Percentiles rank a stretch among this genome's conserved stretches.
Conservation (phyloP, 768 basidiomycete species). For the Coprinellus aureogranulatus region DNA sequence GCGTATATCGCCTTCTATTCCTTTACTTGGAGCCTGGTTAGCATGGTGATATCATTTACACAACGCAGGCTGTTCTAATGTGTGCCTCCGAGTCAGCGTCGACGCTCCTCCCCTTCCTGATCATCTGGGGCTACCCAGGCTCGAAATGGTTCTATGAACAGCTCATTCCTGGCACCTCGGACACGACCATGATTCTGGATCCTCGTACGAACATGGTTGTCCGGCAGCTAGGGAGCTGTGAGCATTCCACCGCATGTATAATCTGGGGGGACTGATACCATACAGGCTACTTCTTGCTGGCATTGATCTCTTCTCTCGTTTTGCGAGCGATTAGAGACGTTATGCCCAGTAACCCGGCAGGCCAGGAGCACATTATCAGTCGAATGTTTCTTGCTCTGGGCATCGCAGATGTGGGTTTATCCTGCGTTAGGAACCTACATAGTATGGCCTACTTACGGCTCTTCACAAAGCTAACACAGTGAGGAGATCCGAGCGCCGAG, state of each 20-base stretch:
- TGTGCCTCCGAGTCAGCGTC: constrained; percentile 25
- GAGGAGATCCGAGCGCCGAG: background rate
- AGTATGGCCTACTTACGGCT: background rate
- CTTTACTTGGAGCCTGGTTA: constrained; percentile 65
- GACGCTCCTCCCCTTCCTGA: constrained; percentile 34
- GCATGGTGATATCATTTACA: constrained; percentile 8
- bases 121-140: constrained; percentile 56
- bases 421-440: background rate
- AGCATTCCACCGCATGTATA: constrained; percentile 13
- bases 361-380: constrained; percentile 69
- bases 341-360: constrained; percentile 50
- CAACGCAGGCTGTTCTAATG: background rate
- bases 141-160: constrained; percentile 66
- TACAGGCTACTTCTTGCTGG: constrained; percentile 45
- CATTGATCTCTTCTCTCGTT: constrained; percentile 62
- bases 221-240: constrained; percentile 69
- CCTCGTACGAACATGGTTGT: constrained; percentile 57
- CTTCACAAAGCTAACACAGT: constrained; percentile 12
- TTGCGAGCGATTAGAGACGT: constrained; percentile 67
- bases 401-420: constrained; percentile 49
- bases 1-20: constrained; percentile 61
- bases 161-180: constrained; percentile 51
- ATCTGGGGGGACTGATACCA: constrained; percentile 6
- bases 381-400: constrained; percentile 61
- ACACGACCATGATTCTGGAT: constrained; percentile 36